Evolutionary conservation across 2,329 filamentous ascomycete species (phyloP).

Genomic region (Fusarium nelsonii): DNA sequence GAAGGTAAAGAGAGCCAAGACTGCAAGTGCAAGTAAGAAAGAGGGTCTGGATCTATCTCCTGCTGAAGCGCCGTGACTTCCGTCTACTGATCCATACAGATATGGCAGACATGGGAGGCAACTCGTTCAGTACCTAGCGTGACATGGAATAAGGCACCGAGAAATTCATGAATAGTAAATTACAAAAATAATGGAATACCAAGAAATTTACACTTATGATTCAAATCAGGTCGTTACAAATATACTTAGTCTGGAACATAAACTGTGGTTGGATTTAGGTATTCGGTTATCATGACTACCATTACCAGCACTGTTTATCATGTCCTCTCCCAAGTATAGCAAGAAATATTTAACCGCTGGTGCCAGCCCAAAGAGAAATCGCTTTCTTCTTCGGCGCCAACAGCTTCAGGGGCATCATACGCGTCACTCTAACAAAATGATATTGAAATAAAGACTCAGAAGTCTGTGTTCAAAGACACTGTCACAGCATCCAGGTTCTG

Average conservation of each 20-base stretch:
- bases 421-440: conserved; percentile 21
- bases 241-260: neutral
- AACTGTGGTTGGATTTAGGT: neutral
- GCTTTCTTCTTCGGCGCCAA: conserved; percentile 11
- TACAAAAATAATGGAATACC: neutral
- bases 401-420: conserved; percentile 18
- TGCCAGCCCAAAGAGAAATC: neutral
- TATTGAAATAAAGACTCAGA: conserved; percentile 19
- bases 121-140: conserved; percentile 7
- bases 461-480: conserved; percentile 21
- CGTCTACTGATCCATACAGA: conserved; percentile 13
- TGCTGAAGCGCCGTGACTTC: conserved; percentile 30
- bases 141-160: neutral
- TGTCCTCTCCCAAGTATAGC: neutral
- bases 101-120: conserved; percentile 19
- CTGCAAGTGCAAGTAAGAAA: neutral
- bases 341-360: conserved; percentile 15
- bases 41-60: conserved; percentile 21
- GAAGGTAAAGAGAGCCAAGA: conserved; percentile 12
- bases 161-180: neutral
- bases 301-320: neutral
- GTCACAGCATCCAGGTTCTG: conserved; percentile 16
- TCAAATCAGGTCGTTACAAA: neutral
- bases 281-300: neutral
- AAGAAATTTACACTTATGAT: neutral